Evolutionary conservation across 2,329 filamentous ascomycete genomes (phyloP).

Genomic region (Hymenoscyphus albidus): DNA sequence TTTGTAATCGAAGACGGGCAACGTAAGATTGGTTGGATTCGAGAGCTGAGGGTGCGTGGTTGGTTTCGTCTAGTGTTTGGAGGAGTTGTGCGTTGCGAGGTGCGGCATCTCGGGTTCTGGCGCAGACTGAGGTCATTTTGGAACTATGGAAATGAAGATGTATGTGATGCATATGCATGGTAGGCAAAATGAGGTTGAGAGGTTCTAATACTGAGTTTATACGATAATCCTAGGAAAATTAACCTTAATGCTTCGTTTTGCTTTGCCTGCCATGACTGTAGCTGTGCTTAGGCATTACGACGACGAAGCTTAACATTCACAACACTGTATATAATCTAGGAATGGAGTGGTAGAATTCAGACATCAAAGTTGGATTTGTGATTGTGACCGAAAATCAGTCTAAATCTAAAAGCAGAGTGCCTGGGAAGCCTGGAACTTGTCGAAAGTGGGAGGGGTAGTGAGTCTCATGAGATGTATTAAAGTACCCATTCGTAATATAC

Average conservation of each 20-base stretch:
- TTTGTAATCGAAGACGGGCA: constrained; percentile 42
- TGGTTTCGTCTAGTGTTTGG: constrained; percentile 44
- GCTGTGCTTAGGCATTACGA: background rate
- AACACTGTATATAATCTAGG: too few species aligned
- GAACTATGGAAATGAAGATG: too few species aligned
- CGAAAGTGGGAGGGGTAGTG: too few species aligned
- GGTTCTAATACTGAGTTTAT: background rate
- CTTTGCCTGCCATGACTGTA: background rate
- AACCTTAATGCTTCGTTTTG: background rate
- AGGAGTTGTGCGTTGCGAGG: constrained; percentile 44
- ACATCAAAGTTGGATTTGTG: too few species aligned
- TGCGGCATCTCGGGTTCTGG: constrained; percentile 40
- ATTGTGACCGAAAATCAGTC: too few species aligned
- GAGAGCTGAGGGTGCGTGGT: constrained; percentile 45
- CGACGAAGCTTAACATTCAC: background rate
- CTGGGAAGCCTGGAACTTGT: too few species aligned
- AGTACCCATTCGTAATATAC: too few species aligned
- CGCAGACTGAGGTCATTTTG: constrained; percentile 19
- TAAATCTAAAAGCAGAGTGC: too few species aligned
- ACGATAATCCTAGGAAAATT: background rate
- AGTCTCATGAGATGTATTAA: too few species aligned
- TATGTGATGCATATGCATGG: too few species aligned
- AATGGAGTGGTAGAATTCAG: too few species aligned
- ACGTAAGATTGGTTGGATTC: constrained; percentile 45
- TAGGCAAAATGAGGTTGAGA: too few species aligned